Evolutionary conservation across 1,139 yeast species (phyloP), one percentile per base, ranked within the genome.

Genomic region (Sugiyamaella japonica): DNA sequence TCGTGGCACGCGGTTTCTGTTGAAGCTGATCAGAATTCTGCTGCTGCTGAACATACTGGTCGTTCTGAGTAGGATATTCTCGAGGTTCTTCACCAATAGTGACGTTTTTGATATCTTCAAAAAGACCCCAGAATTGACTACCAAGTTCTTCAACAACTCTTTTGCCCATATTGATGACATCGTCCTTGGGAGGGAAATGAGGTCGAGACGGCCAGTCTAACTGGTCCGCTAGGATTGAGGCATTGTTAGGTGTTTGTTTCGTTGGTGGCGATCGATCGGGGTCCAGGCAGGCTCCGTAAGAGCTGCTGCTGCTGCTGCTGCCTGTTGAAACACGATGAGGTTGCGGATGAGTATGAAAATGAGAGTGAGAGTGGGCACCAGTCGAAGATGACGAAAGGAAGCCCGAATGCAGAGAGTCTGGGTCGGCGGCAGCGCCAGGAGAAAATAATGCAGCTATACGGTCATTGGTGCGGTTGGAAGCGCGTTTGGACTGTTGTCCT

Each of bases 61-160:
- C 50, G 15, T 41, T 36, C 10, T 31, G 44, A n/a, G 15, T 31
- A 10, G 44, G 46, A 15, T 34, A 40, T 34, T 60, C 61, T 9
- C 65, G 54, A 1, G 62, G 60, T 20, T 61, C 67, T 23, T 64
- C 68, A 2, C 72, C 72, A 48, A 68, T 61, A 0, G 73, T 64
- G 7, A 68, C 72, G 28, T 65, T 67, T 53, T 63, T 61, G 8
- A 70, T 70, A 49, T 70, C 74, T 28, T 69, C 73, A 48, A 69
- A 61, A 9, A 70, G 61, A 1, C 72, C 68, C 72, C 72, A 69
- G 53, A 70, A 67, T 55, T 69, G 73, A 15, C 66, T 54, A 15
- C 71, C 70, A 7, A 70, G 61, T 50, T 67, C 73, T 41, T 67
- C 72, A 7, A 70, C 71, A 9, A 70, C 72, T 6, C 72, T 61